Evolutionary conservation across 495 filamentous ascomycete genomes (phyloP).

Genomic region (Peziza echinospora): DNA sequence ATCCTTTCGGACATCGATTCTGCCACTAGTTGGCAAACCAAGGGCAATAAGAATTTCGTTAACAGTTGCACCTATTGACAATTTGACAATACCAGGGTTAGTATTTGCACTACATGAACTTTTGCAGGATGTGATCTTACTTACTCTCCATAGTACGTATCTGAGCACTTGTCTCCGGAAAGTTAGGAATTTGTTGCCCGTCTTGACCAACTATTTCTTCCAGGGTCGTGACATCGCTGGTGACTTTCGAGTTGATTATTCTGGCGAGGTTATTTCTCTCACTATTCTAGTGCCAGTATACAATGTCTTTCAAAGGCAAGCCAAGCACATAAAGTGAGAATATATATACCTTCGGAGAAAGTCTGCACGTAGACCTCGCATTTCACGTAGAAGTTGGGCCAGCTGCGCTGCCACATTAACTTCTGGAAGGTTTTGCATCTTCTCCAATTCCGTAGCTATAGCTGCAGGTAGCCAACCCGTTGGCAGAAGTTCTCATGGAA

Average conservation of each 20-base stretch:
- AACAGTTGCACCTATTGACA: background rate
- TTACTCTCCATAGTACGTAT: slow-evolving; percentile 1
- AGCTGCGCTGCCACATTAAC: no score
- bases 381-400: no score
- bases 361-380: no score
- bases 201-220: background rate
- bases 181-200: background rate
- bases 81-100: slow-evolving; percentile 1
- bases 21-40: background rate
- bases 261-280: slow-evolving; percentile 1
- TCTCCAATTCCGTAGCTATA: no score
- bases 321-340: no score
- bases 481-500: no score
- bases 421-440: no score
- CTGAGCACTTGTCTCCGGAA: background rate
- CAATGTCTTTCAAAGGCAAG: no score
- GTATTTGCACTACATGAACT: slow-evolving; percentile 1
- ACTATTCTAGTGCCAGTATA: no score
- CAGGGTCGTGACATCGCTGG: background rate
- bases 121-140: background rate
- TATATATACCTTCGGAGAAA: no score
- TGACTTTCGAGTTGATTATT: slow-evolving; percentile 1
- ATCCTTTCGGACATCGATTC: background rate
- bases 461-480: no score
- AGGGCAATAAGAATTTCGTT: background rate